Conservation (phyloP, 1,284 basidiomycete species). For the Kwoniella shivajii region DNA sequence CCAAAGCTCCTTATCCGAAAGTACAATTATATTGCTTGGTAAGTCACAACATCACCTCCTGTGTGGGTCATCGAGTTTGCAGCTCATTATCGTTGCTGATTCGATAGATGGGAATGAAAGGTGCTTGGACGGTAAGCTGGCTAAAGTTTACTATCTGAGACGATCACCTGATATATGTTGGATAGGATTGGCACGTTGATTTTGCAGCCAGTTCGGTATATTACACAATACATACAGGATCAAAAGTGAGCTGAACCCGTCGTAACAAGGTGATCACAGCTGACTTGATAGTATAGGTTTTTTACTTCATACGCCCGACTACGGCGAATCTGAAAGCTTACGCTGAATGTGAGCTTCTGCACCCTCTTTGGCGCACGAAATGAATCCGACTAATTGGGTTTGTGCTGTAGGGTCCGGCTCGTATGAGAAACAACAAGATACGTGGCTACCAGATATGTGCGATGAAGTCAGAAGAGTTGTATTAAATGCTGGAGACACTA, state of each 20-base stretch:
- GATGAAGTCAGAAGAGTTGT: constrained; percentile 86
- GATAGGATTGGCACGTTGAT: constrained; percentile 92
- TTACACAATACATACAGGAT: constrained; percentile 81
- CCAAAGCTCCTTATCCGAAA: constrained; percentile 69
- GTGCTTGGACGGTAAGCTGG: constrained; percentile 73
- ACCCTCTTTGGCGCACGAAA: constrained; percentile 5
- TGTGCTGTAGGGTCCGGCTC: constrained; percentile 66
- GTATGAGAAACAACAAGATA: constrained; percentile 73
- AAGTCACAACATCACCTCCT: constrained; percentile 57
- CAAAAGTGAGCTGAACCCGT: constrained; percentile 62
- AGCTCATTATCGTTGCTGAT: constrained; percentile 31
- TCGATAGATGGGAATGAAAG: constrained; percentile 61
- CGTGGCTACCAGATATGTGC: constrained; percentile 80
- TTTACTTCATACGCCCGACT: constrained; percentile 93
- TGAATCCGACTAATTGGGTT: no score
- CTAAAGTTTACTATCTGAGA: constrained; percentile 8
- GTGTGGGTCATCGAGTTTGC: not conserved
- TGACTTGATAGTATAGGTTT: constrained; percentile 61
- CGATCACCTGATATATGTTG: not conserved
- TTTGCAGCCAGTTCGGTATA: constrained; percentile 95
- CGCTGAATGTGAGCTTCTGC: constrained; percentile 45
- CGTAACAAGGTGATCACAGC: not conserved
- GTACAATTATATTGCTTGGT: constrained; percentile 96
- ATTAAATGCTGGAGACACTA: constrained; percentile 81
- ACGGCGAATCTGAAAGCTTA: constrained; percentile 78